A percentile compares a stretch with the other conserved stretches of the same genome.
Conservation (phyloP, 78 protist species). For the Dictyostelium citrinum region DNA sequence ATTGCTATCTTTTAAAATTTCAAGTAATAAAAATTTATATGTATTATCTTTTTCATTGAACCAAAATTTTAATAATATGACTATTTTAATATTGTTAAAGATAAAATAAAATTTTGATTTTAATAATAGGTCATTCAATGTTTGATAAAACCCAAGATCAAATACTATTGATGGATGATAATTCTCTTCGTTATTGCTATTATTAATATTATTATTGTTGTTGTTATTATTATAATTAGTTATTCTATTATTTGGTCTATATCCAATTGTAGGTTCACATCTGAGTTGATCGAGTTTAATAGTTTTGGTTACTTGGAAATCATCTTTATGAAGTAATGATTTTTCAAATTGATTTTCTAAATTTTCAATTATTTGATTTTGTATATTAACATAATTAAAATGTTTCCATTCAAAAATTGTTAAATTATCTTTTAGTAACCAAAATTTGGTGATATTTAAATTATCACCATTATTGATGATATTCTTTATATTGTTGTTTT, state of each 20-base stretch:
- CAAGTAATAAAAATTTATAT: background rate
- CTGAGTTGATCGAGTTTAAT: background rate
- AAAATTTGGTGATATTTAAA: background rate
- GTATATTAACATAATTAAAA: background rate
- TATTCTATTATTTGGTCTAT: background rate
- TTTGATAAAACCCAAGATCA: background rate
- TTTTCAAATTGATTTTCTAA: background rate
- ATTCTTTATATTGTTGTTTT: background rate
- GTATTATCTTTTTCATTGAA: background rate
- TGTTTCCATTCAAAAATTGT: background rate
- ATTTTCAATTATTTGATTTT: background rate
- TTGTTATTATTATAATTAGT: background rate
- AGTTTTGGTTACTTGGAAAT: background rate
- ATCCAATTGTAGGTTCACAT: background rate
- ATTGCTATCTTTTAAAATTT: background rate
- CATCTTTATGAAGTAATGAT: background rate
- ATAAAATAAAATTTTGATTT: background rate
- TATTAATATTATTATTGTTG: background rate
- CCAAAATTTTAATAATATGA: background rate
- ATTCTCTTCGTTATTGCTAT: background rate
- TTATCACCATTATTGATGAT: background rate
- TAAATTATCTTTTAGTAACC: background rate
- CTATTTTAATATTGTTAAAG: background rate
- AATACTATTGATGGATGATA: background rate
- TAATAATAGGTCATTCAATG: background rate